Conservation (phyloP, 768 basidiomycete genomes). For the Steccherinum ochraceum region DNA sequence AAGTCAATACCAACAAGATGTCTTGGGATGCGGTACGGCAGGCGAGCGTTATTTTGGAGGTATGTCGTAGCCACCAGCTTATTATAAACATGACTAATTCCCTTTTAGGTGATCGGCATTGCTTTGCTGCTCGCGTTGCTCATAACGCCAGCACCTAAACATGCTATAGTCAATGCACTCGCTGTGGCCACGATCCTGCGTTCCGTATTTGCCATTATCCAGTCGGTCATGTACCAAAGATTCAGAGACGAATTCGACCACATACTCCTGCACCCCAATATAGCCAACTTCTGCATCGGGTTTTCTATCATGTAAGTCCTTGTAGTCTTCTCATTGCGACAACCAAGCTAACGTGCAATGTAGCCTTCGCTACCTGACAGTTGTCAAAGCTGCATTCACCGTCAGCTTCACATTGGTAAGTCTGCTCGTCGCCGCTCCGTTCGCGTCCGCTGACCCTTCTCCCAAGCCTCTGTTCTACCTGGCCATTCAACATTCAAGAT, state of each 20-base stretch:
- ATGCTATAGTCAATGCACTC: constrained; percentile 16
- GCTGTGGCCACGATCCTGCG: constrained; percentile 13
- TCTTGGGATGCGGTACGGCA: constrained; percentile 4
- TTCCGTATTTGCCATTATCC: constrained; percentile 12
- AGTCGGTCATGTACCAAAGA: constrained; percentile 7
- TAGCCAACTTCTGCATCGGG: constrained; percentile 12
- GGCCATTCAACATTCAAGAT: constrained; percentile 4
- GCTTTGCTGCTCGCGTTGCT: constrained; percentile 9
- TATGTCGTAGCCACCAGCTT: neutral
- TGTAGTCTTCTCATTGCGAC: neutral
- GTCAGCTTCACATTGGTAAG: constrained; percentile 19
- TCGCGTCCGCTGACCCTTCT: neutral
- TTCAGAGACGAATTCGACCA: constrained; percentile 1
- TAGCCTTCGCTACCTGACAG: constrained; percentile 16
- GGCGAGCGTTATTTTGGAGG: constrained; percentile 16
- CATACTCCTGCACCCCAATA: neutral
- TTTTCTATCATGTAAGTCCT: constrained; percentile 12
- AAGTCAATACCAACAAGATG: neutral
- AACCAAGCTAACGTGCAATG: neutral
- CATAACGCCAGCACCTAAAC: constrained; percentile 16
- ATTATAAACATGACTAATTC: neutral
- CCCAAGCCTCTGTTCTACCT: constrained; percentile 14
- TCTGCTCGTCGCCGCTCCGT: neutral
- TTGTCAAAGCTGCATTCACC: constrained; percentile 16
- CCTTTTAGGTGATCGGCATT: constrained; percentile 8